Base-by-base conservation (phyloP, 352 stramenopile species). In the Aphanomyces invadans region DNA sequence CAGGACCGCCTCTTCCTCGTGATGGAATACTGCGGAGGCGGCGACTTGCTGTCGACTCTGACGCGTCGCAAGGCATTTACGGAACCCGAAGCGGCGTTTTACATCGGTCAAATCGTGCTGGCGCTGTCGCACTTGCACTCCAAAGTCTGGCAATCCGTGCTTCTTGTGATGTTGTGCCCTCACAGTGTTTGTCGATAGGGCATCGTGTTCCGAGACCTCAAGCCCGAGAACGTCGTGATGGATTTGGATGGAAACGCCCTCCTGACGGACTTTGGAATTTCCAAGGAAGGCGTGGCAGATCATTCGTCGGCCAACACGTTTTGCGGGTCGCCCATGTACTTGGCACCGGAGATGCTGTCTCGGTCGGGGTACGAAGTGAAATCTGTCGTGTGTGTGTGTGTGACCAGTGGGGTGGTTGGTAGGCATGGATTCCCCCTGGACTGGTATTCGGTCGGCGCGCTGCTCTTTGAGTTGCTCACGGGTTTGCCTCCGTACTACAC, bases 181-280 rank as follows among this genome's bases (percentile, higher is more conserved):
- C n/a, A n/a, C n/a, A n/a, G n/a, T n/a, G n/a, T n/a, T n/a, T n/a
- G n/a, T n/a, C n/a, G n/a, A n/a, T n/a, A 90, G 75, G 87, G 87
- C 63, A 94, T 94, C 68, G 83, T 92, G 1, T 94, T 91, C 76
- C 85, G 85, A 69, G 85, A 94, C 62, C 69, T 94, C 23, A 94
- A 94, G 70, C 85, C 81, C 0, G 85, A 94, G 57, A 94, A 94
- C 57, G 81, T 94, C 44, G 83, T 94, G 29, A 90, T 94, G 79
- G 83, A 92, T 49, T 51, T 90, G n/a, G 83, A 90, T 7, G 85
- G 85, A 5, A 81, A 92, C 73, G 89, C 80, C 57, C 60, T 91
- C 32, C 67, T 92, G 46, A 94, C 85, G 26, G 85, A 94, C 53
- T 94, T 94, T 65, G 85, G 85, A 57, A 90, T 94, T 48, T 94